These are phyloP conservation scores for Oryza brachyantha DNA, from an alignment of 176 grass and related monocot species.

Conservation along the genomic window DNA sequence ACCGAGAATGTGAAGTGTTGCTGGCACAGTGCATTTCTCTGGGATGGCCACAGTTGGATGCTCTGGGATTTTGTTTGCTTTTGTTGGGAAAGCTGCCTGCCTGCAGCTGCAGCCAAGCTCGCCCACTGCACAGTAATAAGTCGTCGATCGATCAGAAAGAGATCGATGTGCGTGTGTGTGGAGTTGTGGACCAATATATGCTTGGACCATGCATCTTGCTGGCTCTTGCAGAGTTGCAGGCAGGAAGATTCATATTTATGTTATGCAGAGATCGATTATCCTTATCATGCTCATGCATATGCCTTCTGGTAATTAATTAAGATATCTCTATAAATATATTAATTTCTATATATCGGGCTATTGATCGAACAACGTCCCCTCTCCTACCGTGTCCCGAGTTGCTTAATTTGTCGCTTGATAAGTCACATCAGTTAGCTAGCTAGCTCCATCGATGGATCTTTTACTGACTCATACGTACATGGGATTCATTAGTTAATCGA, in stretches of 20 bases:
- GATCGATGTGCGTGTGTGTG: not conserved
- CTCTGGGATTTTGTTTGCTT: constrained; percentile 20
- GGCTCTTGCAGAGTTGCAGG: too few relatives aligned
- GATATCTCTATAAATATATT: not conserved
- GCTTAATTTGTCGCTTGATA: constrained; percentile 37
- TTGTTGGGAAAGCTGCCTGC: not conserved
- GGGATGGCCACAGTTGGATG: not conserved
- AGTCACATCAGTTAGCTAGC: constrained; percentile 22
- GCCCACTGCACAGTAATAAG: not conserved
- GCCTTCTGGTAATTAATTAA: not conserved
- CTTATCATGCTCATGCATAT: not conserved
- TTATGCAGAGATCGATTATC: not conserved
- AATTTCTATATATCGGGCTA: not conserved
- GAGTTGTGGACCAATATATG: not conserved
- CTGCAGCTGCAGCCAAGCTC: not conserved
- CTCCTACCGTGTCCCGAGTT: constrained; percentile 23
- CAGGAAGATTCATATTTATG: too few relatives aligned
- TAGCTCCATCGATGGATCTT: not conserved
- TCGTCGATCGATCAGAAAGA: not conserved
- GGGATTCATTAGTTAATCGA: too few relatives aligned
- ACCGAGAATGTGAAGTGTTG: not conserved
- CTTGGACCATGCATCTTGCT: too few relatives aligned
- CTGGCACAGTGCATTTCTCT: not conserved
- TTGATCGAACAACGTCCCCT: not conserved
- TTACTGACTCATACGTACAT: too few relatives aligned